Evolutionary conservation across 768 basidiomycete genomes (phyloP).

Genomic region (Crepidotus variabilis): DNA sequence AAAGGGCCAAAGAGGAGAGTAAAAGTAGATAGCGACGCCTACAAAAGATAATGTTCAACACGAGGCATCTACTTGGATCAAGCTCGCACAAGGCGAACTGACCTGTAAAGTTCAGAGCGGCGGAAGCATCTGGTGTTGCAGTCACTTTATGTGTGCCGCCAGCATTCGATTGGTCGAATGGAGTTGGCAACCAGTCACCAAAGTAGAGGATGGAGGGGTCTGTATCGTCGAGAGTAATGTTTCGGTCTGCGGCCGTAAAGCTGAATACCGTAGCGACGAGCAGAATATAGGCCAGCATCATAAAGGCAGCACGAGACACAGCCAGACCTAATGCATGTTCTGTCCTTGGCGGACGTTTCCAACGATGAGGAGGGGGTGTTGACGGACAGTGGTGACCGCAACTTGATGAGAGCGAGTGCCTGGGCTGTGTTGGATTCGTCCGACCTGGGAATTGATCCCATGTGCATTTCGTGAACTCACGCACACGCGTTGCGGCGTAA

Average conservation of each 20-base stretch:
- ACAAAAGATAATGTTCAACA: not conserved
- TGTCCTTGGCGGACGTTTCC: not conserved
- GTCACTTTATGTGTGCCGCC: constrained; percentile 17
- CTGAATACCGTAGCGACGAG: constrained; percentile 3
- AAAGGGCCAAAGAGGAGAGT: constrained; percentile 19
- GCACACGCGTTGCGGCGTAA: not conserved
- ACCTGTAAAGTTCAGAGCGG: constrained; percentile 21
- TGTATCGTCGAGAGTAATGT: constrained; percentile 19
- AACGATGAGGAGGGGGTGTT: not conserved
- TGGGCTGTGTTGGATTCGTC: not conserved
- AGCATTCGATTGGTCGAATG: constrained; percentile 10
- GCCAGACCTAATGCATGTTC: constrained; percentile 1
- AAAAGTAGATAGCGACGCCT: constrained; percentile 23
- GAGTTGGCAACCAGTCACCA: constrained; percentile 16
- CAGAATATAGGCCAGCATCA: constrained; percentile 5
- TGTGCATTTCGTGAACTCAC: not conserved
- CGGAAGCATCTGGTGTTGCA: constrained; percentile 12
- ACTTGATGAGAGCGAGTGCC: not conserved
- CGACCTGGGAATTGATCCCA: not conserved
- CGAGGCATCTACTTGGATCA: not conserved
- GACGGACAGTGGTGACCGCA: not conserved
- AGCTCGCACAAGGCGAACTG: not conserved
- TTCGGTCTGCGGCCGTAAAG: constrained; percentile 9
- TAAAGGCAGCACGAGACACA: not conserved
- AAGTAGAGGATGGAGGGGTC: constrained; percentile 13